phyloP scores from a whole-genome alignment of 2,329 filamentous ascomycete species.

The Zasmidium angulare region DNA sequence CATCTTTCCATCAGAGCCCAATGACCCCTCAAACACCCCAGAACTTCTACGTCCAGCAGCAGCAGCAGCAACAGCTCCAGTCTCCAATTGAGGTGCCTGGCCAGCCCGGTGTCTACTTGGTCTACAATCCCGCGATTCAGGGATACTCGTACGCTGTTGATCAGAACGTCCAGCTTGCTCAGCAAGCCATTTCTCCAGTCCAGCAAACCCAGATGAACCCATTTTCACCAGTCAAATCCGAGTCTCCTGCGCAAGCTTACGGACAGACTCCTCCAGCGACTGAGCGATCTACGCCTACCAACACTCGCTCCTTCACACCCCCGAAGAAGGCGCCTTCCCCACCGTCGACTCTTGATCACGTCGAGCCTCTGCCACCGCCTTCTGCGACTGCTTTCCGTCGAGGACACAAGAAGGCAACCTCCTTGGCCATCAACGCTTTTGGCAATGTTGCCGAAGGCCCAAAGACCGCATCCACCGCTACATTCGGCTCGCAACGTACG shows the following conservation, averaged over 20 bases:
- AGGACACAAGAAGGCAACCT: constrained; percentile 85
- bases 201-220: constrained; percentile 29
- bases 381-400: constrained; percentile 91
- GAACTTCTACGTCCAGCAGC: constrained; percentile 64
- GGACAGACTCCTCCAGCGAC: constrained; percentile 74
- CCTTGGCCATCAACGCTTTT: constrained; percentile 61
- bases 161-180: constrained; percentile 56
- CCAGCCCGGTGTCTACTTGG: constrained; percentile 75
- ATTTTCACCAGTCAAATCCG: constrained; percentile 22
- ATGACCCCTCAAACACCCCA: constrained; percentile 56
- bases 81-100: constrained; percentile 64
- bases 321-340: constrained; percentile 66
- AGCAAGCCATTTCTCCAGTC: constrained; percentile 30
- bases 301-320: constrained; percentile 63
- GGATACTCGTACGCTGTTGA: constrained; percentile 81
- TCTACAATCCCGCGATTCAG: constrained; percentile 83
- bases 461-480: constrained; percentile 63
- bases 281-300: constrained; percentile 51
- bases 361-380: constrained; percentile 76
- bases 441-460: constrained; percentile 63
- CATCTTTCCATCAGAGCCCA: constrained; percentile 26
- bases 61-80: constrained; percentile 66
- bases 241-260: constrained; percentile 56
- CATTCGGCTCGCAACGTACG: constrained; percentile 45
- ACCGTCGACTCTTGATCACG: constrained; percentile 54